Evolutionary conservation across 2,329 filamentous ascomycete genomes (phyloP).

Genomic region (Aspergillus calidoustus): DNA sequence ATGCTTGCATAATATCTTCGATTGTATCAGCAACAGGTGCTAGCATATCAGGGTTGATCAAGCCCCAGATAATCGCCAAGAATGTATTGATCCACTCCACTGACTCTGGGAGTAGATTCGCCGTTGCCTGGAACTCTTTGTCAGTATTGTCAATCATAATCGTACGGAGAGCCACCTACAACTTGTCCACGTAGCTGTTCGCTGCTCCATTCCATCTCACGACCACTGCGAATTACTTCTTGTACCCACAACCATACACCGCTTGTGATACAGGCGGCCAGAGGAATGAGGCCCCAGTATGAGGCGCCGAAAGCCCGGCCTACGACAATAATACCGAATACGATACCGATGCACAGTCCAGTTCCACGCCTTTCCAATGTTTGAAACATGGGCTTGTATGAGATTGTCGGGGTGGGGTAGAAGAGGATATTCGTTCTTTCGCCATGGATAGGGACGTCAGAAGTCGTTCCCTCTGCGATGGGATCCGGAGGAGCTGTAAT

Average conservation of each 20-base stretch:
- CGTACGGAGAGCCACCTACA: conserved; percentile 44
- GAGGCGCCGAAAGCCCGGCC: conserved; percentile 80
- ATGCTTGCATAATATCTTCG: conserved; percentile 96
- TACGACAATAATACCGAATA: conserved; percentile 73
- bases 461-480: conserved; percentile 77
- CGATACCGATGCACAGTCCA: conserved; percentile 70
- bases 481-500: conserved; percentile 90
- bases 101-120: conserved; percentile 88
- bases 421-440: conserved; percentile 97
- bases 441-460: conserved; percentile 92
- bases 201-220: conserved; percentile 84
- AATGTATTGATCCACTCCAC: conserved; percentile 97
- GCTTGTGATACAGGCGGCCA: conserved; percentile 72
- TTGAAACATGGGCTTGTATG: conserved; percentile 86
- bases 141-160: conserved; percentile 3
- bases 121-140: conserved; percentile 62
- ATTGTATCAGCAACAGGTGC: conserved; percentile 87
- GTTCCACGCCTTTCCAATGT: conserved; percentile 76
- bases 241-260: conserved; percentile 90
- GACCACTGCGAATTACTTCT: conserved; percentile 79
- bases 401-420: conserved; percentile 88
- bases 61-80: conserved; percentile 80
- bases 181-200: conserved; percentile 84
- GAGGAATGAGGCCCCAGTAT: conserved; percentile 74
- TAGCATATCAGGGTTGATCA: conserved; percentile 96